phyloP scores from a whole-genome alignment of 331 rosid genomes.

The Spiraea crenata region DNA sequence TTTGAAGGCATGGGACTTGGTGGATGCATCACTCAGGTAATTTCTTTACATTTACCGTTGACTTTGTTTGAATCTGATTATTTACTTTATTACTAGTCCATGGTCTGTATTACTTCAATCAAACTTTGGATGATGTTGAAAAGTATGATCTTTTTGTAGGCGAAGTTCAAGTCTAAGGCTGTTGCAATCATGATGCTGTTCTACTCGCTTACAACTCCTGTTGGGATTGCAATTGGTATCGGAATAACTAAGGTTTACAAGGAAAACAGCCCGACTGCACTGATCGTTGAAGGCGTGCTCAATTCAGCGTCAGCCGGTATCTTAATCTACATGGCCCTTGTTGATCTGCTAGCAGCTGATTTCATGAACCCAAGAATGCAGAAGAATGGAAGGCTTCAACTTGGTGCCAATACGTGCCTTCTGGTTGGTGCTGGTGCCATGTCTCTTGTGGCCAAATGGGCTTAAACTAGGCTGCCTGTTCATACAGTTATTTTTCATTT shows the following conservation, averaged over 20 bases:
- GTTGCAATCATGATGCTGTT: conserved; percentile 38
- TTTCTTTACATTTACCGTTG: too few species aligned
- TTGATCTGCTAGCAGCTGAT: conserved; percentile 60
- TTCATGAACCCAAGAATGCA: conserved; percentile 64
- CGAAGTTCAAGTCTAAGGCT: conserved; percentile 41
- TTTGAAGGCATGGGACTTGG: conserved; percentile 90
- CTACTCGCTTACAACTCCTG: conserved; percentile 52
- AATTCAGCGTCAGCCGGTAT: conserved; percentile 59
- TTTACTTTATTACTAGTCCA: too few species aligned
- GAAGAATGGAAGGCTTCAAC: conserved; percentile 35
- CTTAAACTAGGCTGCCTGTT: conserved; percentile 3
- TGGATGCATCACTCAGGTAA: conserved; percentile 66
- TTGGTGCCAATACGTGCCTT: conserved; percentile 38
- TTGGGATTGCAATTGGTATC: conserved; percentile 53
- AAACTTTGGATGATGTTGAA: neutral
- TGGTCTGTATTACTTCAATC: neutral
- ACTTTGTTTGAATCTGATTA: too few species aligned
- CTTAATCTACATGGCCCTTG: conserved; percentile 62
- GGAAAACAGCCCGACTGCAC: conserved; percentile 45
- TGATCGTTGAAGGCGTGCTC: conserved; percentile 53
- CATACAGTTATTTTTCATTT: neutral
- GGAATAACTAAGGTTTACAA: conserved; percentile 40
- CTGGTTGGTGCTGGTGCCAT: conserved; percentile 54
- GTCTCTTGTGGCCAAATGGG: conserved; percentile 67
- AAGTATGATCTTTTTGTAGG: conserved; percentile 28